phyloP scores from a whole-genome alignment of 2,329 filamentous ascomycete species.

The Akanthomyces dipterigenus region DNA sequence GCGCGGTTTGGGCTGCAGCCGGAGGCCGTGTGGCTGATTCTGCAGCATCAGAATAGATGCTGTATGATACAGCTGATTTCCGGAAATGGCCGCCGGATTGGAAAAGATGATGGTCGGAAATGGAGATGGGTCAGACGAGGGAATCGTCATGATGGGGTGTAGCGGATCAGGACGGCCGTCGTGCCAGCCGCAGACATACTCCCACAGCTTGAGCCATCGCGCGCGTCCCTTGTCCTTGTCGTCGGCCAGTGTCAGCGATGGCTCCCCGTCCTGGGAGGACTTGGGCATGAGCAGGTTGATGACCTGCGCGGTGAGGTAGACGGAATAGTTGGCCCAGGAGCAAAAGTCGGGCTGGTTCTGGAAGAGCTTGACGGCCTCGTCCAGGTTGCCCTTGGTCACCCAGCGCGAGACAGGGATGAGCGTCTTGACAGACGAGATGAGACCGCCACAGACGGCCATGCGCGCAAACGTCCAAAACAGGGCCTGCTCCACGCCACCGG shows the following conservation, averaged over 20 bases:
- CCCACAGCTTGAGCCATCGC: slow-evolving; percentile 33
- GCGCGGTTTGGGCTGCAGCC: slow-evolving; percentile 32
- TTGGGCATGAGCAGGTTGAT: slow-evolving; percentile 30
- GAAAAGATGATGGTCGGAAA: slow-evolving; percentile 45
- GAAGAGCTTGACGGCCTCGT: slow-evolving; percentile 29
- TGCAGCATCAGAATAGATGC: slow-evolving; percentile 45
- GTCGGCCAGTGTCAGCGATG: slow-evolving; percentile 8
- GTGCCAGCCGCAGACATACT: slow-evolving; percentile 35
- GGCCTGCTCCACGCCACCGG: slow-evolving; percentile 41
- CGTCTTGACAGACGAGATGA: slow-evolving; percentile 44
- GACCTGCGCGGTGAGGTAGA: slow-evolving; percentile 40
- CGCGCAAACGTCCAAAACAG: slow-evolving; percentile 49
- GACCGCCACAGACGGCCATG: slow-evolving; percentile 48
- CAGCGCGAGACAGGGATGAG: slow-evolving; percentile 41
- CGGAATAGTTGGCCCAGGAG: slow-evolving; percentile 44
- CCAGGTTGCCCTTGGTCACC: slow-evolving; percentile 29
- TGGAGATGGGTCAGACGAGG: slow-evolving; percentile 34
- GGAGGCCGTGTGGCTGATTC: slow-evolving; percentile 31
- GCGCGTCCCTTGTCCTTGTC: slow-evolving; percentile 21
- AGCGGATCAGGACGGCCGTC: slow-evolving; percentile 28
- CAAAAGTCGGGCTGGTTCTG: slow-evolving; percentile 30
- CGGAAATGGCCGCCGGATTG: slow-evolving; percentile 45
- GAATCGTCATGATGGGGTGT: slow-evolving; percentile 28
- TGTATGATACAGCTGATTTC: slow-evolving; percentile 49
- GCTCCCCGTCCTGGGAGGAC: background rate